A percentile compares a stretch with the other conserved stretches of the same genome.
Evolutionary conservation across 2,329 filamentous ascomycete species (phyloP).

Genomic region (Juglanconis juglandina): DNA sequence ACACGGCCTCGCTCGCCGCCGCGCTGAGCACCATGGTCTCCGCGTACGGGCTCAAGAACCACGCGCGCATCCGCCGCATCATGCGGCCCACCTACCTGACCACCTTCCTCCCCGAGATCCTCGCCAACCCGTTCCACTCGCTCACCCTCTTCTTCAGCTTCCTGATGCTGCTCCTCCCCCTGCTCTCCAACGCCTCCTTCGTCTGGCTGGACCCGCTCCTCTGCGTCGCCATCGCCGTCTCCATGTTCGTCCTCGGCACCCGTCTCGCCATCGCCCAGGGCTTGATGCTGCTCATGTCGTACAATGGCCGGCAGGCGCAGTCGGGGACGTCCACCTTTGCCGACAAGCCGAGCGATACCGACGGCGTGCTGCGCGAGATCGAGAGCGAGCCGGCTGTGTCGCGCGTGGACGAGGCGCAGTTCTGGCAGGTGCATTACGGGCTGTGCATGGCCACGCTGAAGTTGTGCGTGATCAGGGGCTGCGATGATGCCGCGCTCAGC

Average conservation of each 20-base stretch:
- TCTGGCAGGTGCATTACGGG: slow-evolving; percentile 98
- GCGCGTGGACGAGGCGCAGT: slow-evolving; percentile 82
- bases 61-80: slow-evolving; percentile 84
- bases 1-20: slow-evolving; percentile 76
- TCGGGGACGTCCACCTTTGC: slow-evolving; percentile 23
- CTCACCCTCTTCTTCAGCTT: slow-evolving; percentile 84
- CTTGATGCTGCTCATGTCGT: slow-evolving; percentile 94
- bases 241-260: slow-evolving; percentile 85
- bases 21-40: slow-evolving; percentile 81
- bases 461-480: slow-evolving; percentile 63
- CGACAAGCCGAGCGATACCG: slow-evolving; percentile 38
- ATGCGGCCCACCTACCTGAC: slow-evolving; percentile 73
- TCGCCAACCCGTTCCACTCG: slow-evolving; percentile 93
- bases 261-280: slow-evolving; percentile 83
- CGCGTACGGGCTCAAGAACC: slow-evolving; percentile 83
- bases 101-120: slow-evolving; percentile 75
- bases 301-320: slow-evolving; percentile 42
- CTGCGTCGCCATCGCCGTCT: slow-evolving; percentile 74
- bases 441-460: slow-evolving; percentile 94
- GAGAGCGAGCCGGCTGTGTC: slow-evolving; percentile 73
- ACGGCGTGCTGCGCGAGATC: slow-evolving; percentile 79
- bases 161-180: slow-evolving; percentile 68
- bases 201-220: slow-evolving; percentile 79
- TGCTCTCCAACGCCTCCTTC: slow-evolving; percentile 78
- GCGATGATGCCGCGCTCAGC: slow-evolving; percentile 66